These are phyloP conservation scores for Paramecium sexaurelia DNA, from an alignment of 73 alveolate species.

Conservation along the genomic window DNA sequence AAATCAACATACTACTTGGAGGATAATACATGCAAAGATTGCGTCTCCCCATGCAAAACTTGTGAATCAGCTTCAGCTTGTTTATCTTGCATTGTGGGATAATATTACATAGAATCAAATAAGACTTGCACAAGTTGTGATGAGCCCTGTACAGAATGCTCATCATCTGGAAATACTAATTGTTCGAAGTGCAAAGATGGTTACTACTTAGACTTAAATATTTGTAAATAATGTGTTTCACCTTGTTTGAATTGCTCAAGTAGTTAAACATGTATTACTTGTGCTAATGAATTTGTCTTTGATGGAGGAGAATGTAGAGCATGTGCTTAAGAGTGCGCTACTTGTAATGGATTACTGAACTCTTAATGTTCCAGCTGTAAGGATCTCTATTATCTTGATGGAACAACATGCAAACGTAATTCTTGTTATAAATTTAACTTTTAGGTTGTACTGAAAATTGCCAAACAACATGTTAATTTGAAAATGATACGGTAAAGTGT, in stretches of 20 bases:
- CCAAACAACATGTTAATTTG: not conserved
- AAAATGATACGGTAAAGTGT: not conserved
- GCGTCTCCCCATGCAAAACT: not conserved
- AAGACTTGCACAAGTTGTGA: not conserved
- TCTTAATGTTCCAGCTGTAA: not conserved
- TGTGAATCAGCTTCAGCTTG: not conserved
- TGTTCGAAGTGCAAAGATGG: not conserved
- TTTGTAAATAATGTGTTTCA: not conserved
- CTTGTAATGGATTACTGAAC: not conserved
- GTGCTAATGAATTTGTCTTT: not conserved
- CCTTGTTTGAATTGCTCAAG: not conserved
- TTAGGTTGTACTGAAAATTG: not conserved
- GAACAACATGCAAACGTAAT: not conserved
- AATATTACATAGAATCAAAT: not conserved
- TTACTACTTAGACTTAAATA: not conserved
- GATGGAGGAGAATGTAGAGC: not conserved
- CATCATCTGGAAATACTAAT: not conserved
- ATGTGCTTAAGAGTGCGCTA: not conserved
- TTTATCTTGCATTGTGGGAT: not conserved
- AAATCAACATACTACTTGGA: not conserved
- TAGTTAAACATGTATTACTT: not conserved
- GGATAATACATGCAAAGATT: not conserved
- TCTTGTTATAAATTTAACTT: not conserved
- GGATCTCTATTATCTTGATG: not conserved
- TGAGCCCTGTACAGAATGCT: not conserved